Evolutionary conservation across 306 rosid genomes (phyloP).

Genomic region (Geum urbanum): DNA sequence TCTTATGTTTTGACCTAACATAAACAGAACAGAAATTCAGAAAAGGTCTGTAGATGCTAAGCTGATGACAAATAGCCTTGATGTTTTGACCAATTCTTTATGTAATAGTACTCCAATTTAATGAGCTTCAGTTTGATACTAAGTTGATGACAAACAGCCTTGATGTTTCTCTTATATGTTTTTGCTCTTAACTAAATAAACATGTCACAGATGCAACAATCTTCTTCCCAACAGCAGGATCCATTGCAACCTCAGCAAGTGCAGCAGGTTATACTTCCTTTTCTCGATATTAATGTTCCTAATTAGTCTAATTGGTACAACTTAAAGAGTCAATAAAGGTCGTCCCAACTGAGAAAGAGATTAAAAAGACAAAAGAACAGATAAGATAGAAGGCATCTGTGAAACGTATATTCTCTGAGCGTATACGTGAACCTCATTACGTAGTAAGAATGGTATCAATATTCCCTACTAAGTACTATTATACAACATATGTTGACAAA

Average conservation of each 20-base stretch:
- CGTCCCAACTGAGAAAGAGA: background rate
- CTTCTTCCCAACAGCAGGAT: slow-evolving; percentile 82
- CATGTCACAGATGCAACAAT: slow-evolving; percentile 74
- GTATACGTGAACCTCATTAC: slow-evolving; percentile 10
- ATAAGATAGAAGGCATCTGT: background rate
- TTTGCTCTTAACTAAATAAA: slow-evolving; percentile 50
- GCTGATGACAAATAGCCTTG: background rate
- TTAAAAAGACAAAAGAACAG: background rate
- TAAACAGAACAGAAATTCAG: background rate
- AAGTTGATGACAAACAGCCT: background rate
- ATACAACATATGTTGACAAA: slow-evolving; percentile 11
- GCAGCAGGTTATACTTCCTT: slow-evolving; percentile 55
- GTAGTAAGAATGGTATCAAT: too few relatives aligned
- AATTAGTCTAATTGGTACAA: background rate
- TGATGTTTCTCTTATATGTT: slow-evolving; percentile 7
- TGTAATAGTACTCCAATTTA: background rate
- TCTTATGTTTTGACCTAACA: too few relatives aligned
- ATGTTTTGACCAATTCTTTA: background rate
- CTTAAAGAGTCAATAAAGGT: background rate
- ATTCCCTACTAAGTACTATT: too few relatives aligned
- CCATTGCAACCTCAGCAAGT: slow-evolving; percentile 79
- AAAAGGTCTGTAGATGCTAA: background rate
- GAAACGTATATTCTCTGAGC: too few relatives aligned
- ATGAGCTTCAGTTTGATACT: background rate
- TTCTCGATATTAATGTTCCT: slow-evolving; percentile 1